phyloP scores from a whole-genome alignment of 441 rosid species.

The Populus tomentosa region DNA sequence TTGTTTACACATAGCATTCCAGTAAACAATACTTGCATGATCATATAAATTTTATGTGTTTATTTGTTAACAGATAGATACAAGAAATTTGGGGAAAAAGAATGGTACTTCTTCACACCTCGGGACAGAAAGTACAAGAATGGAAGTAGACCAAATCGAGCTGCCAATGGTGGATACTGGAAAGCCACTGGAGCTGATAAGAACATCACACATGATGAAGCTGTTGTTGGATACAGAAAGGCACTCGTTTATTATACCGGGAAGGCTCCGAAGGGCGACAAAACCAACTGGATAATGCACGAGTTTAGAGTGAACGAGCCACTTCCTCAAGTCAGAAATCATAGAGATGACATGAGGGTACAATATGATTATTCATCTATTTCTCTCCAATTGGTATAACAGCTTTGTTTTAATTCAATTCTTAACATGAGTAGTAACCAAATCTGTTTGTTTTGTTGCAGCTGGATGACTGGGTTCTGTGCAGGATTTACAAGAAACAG shows the following conservation, averaged over 20 bases:
- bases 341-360: slow-evolving; percentile 33
- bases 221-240: slow-evolving; percentile 19
- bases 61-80: slow-evolving; percentile 7
- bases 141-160: slow-evolving; percentile 32
- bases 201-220: not conserved
- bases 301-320: slow-evolving; percentile 23
- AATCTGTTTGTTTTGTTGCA: slow-evolving; percentile 5
- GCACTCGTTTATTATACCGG: slow-evolving; percentile 30
- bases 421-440: too few relatives aligned
- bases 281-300: slow-evolving; percentile 40
- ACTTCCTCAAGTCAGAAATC: not conserved
- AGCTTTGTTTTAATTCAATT: not conserved
- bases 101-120: slow-evolving; percentile 40
- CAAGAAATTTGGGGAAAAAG: slow-evolving; percentile 15
- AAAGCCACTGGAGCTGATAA: slow-evolving; percentile 37
- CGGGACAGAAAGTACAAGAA: slow-evolving; percentile 34
- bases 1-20: too few relatives aligned
- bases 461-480: slow-evolving; percentile 35
- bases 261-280: slow-evolving; percentile 22
- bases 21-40: too few relatives aligned
- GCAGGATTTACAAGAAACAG: slow-evolving; percentile 22
- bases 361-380: not conserved
- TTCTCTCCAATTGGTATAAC: not conserved
- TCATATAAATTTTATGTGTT: not conserved
- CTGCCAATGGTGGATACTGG: slow-evolving; percentile 32